These are phyloP conservation scores for Trichoderma sp. DNA, from an alignment of 2,329 filamentous ascomycete genomes.

Conservation along the genomic window DNA sequence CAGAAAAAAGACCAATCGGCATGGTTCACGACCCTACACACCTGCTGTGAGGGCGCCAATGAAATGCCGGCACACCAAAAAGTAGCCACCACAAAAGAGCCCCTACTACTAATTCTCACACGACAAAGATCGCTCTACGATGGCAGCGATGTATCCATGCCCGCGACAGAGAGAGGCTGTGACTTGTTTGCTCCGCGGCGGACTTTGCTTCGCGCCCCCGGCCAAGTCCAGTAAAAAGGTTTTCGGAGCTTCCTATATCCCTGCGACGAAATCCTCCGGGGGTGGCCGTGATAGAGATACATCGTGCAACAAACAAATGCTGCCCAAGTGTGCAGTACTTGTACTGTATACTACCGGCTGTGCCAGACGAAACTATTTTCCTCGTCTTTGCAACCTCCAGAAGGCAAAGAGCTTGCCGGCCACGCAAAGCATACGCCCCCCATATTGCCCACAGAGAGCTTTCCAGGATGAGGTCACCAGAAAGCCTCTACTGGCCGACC, in stretches of 20 bases:
- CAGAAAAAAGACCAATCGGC: slow-evolving; percentile 18
- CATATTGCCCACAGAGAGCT: not conserved
- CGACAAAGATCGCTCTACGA: slow-evolving; percentile 4
- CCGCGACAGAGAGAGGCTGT: not conserved
- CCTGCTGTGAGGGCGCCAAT: slow-evolving; percentile 9
- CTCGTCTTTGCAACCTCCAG: slow-evolving; percentile 6
- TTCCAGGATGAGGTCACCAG: slow-evolving; percentile 23
- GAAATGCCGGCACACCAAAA: slow-evolving; percentile 9
- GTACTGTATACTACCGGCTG: not conserved
- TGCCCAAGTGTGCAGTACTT: not conserved
- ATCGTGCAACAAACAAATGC: not conserved
- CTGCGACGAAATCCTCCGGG: slow-evolving; percentile 3
- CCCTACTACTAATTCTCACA: not conserved
- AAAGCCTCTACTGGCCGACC: slow-evolving; percentile 6
- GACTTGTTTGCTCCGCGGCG: not conserved
- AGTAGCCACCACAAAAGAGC: not conserved
- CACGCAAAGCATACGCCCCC: not conserved
- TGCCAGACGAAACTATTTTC: not conserved
- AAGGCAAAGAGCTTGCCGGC: not conserved
- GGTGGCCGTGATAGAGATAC: not conserved
- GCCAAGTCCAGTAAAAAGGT: not conserved
- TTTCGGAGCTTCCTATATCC: not conserved
- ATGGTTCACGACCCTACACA: slow-evolving; percentile 20
- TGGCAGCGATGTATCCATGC: not conserved
- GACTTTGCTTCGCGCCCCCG: not conserved